Percentiles rank a stretch among this genome's conserved stretches.
These are phyloP conservation scores for Rhizophagus prolifer DNA, from an alignment of 192 early-diverging fungal genomes.

Conservation along the genomic window DNA sequence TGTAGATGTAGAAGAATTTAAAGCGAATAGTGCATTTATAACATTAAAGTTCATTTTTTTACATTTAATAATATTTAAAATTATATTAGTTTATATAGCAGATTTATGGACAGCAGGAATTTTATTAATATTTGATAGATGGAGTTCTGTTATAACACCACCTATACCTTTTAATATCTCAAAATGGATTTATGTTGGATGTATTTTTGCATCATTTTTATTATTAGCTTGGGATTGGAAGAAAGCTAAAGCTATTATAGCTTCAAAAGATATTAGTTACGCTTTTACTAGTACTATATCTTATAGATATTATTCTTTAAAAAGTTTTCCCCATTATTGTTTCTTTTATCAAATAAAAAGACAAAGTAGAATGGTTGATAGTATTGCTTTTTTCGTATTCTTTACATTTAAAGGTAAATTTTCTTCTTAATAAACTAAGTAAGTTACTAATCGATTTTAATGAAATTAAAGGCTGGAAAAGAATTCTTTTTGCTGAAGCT, in stretches of 20 bases:
- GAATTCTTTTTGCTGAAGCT: constrained; percentile 76
- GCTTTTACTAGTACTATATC: constrained; percentile 72
- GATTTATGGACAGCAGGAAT: constrained; percentile 76
- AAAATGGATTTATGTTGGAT: constrained; percentile 60
- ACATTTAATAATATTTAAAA: constrained; percentile 65
- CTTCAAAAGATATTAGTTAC: constrained; percentile 71
- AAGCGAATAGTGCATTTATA: constrained; percentile 38
- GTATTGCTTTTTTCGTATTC: constrained; percentile 80
- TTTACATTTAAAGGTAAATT: constrained; percentile 74
- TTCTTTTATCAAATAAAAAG: constrained; percentile 72
- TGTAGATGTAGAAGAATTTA: constrained; percentile 81
- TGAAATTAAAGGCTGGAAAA: constrained; percentile 90
- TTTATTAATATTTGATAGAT: constrained; percentile 48
- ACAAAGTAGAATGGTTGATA: constrained; percentile 59
- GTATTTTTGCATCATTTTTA: constrained; percentile 67
- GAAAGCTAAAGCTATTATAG: constrained; percentile 64
- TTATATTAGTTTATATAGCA: constrained; percentile 73
- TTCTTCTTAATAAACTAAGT: too few species aligned
- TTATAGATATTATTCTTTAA: constrained; percentile 71
- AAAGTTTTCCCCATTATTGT: constrained; percentile 77
- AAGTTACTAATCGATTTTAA: too few species aligned
- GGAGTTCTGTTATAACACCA: constrained; percentile 35
- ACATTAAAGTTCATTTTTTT: constrained; percentile 55
- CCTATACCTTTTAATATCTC: constrained; percentile 42
- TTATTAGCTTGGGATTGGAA: constrained; percentile 68